These are phyloP conservation scores for Xylariaceae sp. DNA, from an alignment of 2,329 filamentous ascomycete species.

Conservation along the genomic window DNA sequence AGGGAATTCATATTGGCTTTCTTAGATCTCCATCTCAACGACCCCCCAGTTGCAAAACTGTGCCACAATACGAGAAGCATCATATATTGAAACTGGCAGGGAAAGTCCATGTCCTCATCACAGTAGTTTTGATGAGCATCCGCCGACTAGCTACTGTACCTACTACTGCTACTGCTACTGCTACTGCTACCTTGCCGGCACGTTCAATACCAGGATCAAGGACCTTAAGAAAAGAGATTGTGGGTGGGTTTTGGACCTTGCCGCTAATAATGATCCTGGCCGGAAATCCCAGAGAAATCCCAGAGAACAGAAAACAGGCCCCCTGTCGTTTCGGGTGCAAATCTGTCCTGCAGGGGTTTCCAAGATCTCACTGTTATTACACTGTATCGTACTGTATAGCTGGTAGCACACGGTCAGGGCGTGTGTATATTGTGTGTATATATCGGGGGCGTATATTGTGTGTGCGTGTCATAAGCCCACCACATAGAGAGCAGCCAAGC, in stretches of 20 bases:
- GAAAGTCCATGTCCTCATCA: conserved; percentile 3
- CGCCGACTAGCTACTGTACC: background rate
- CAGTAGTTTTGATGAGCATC: conserved; percentile 1
- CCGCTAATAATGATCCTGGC: conserved; percentile 21
- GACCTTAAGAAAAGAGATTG: conserved; percentile 20
- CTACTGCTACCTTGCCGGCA: conserved; percentile 19
- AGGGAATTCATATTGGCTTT: no score
- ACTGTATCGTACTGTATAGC: no score
- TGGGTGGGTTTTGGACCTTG: conserved; percentile 17
- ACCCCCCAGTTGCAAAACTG: background rate
- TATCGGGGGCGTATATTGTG: background rate
- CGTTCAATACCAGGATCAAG: conserved; percentile 22
- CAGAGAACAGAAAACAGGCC: conserved; percentile 9
- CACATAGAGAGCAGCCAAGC: no score
- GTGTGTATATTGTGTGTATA: background rate
- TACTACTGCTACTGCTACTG: conserved; percentile 9
- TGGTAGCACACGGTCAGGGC: background rate
- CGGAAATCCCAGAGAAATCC: background rate
- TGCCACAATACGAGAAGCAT: conserved; percentile 13
- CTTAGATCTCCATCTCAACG: no score
- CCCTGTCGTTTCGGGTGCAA: conserved; percentile 24
- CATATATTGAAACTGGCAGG: conserved; percentile 7
- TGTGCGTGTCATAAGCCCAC: no score
- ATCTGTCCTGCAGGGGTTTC: conserved; percentile 27
- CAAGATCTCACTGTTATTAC: conserved; percentile 16